Conservation (phyloP, 2,329 filamentous ascomycete genomes). For the Lasiodiplodia sp. region DNA sequence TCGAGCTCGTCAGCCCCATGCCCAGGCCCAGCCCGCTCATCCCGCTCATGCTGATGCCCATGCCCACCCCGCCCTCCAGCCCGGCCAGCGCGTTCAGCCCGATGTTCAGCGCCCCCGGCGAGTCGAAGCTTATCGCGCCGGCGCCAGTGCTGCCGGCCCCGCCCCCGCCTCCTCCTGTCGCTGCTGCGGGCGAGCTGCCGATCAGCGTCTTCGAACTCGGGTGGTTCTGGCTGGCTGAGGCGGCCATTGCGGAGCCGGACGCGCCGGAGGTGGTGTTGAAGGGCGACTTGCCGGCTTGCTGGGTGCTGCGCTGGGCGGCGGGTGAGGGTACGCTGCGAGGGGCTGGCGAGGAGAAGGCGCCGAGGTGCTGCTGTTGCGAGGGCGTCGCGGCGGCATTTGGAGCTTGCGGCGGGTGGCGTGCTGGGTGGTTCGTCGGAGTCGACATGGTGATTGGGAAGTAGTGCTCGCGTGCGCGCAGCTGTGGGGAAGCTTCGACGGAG, state of each 20-base stretch:
- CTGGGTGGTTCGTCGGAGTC: slow-evolving; percentile 28
- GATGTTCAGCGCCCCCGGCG: slow-evolving; percentile 39
- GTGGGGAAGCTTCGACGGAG: not conserved
- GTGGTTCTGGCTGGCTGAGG: slow-evolving; percentile 31
- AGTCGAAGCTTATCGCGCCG: slow-evolving; percentile 50
- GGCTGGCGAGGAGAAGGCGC: slow-evolving; percentile 49
- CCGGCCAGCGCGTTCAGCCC: slow-evolving; percentile 51
- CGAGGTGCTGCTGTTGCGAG: slow-evolving; percentile 43
- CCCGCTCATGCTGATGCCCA: slow-evolving; percentile 51
- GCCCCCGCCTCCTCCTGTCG: not conserved
- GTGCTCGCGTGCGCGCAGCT: not conserved
- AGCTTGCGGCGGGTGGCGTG: slow-evolving; percentile 13
- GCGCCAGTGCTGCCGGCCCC: slow-evolving; percentile 28
- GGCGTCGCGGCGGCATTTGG: slow-evolving; percentile 25
- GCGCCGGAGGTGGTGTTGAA: slow-evolving; percentile 30
- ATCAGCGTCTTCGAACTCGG: slow-evolving; percentile 31
- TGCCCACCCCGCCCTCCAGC: slow-evolving; percentile 49
- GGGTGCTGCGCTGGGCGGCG: slow-evolving; percentile 38
- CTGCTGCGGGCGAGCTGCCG: slow-evolving; percentile 34
- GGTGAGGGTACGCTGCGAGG: slow-evolving; percentile 49
- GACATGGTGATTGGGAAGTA: slow-evolving; percentile 9
- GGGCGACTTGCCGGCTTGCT: slow-evolving; percentile 48
- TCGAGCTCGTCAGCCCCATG: slow-evolving; percentile 41
- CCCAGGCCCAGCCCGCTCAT: slow-evolving; percentile 48
- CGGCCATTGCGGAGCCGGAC: slow-evolving; percentile 11